Evolutionary conservation across 2,329 filamentous ascomycete species (phyloP).

Genomic region (Magnaporthales sp.): DNA sequence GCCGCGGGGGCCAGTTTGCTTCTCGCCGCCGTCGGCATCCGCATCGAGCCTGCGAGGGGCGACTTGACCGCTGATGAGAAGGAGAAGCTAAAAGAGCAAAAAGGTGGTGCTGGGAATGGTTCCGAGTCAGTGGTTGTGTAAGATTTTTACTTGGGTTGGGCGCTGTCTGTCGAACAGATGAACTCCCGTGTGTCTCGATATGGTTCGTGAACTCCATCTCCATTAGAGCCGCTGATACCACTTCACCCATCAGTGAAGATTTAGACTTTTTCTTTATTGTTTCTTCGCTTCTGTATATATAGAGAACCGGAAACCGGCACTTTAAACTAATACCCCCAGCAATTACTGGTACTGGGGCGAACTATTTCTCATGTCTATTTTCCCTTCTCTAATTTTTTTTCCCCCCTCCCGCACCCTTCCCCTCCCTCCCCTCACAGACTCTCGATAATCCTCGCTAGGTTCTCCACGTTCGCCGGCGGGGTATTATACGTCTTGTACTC

Average conservation of each 20-base stretch:
- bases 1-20: slow-evolving; percentile 8
- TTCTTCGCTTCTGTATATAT: not conserved
- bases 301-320: not conserved
- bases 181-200: not conserved
- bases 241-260: too few relatives aligned
- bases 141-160: not conserved
- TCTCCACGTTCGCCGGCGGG: slow-evolving; percentile 3
- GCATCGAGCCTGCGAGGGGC: slow-evolving; percentile 44
- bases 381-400: not conserved
- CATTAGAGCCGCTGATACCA: too few relatives aligned
- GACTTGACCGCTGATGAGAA: slow-evolving; percentile 50
- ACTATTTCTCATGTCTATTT: not conserved
- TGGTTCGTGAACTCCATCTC: too few relatives aligned
- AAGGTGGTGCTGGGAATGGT: not conserved
- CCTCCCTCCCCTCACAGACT: not conserved
- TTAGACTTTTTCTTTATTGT: not conserved
- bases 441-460: not conserved
- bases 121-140: not conserved
- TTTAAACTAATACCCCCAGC: not conserved
- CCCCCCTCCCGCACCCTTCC: too few relatives aligned
- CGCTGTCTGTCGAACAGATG: not conserved
- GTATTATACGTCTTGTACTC: not conserved
- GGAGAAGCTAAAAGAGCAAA: slow-evolving; percentile 4
- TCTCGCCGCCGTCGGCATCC: slow-evolving; percentile 37
- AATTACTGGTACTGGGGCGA: too few relatives aligned